Evolutionary conservation across 2,329 filamentous ascomycete species (phyloP).

Genomic region (Fusarium algeriense): DNA sequence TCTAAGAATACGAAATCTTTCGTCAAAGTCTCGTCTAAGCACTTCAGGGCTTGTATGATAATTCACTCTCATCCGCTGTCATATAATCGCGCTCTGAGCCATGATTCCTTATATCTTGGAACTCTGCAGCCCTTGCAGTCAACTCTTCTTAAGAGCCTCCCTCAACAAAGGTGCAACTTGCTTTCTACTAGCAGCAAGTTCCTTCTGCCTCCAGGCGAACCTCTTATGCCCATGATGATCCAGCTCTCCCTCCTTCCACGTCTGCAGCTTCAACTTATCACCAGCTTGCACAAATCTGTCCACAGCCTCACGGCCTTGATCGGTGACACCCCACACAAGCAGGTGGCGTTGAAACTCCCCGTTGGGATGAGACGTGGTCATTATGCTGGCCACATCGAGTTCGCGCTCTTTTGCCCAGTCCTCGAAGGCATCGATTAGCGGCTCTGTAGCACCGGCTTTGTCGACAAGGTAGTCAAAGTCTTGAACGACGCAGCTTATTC

Average conservation of each 20-base stretch:
- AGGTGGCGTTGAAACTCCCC: constrained; percentile 74
- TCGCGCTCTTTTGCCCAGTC: constrained; percentile 67
- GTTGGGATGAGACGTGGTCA: constrained; percentile 72
- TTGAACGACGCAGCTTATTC: constrained; percentile 75
- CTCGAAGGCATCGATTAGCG: constrained; percentile 63
- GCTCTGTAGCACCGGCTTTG: constrained; percentile 61
- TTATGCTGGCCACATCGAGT: constrained; percentile 74
- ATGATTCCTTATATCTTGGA: constrained; percentile 21
- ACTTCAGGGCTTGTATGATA: not conserved
- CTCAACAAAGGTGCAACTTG: constrained; percentile 76
- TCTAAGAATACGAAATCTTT: not conserved
- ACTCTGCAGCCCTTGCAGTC: constrained; percentile 11
- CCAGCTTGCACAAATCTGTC: constrained; percentile 65
- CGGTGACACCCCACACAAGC: constrained; percentile 72
- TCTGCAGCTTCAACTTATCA: constrained; percentile 66
- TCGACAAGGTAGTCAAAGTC: constrained; percentile 69
- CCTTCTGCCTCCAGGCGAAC: constrained; percentile 75
- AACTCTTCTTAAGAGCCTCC: constrained; percentile 61
- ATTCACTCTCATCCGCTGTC: not conserved
- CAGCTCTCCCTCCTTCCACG: constrained; percentile 64
- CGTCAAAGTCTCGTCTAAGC: not conserved
- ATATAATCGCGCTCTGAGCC: not conserved
- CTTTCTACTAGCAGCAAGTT: constrained; percentile 72
- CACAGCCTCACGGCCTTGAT: constrained; percentile 62
- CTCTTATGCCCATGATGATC: constrained; percentile 62